These are phyloP conservation scores for Alternaria infectoria DNA, from an alignment of 2,329 filamentous ascomycete genomes.

Conservation along the genomic window DNA sequence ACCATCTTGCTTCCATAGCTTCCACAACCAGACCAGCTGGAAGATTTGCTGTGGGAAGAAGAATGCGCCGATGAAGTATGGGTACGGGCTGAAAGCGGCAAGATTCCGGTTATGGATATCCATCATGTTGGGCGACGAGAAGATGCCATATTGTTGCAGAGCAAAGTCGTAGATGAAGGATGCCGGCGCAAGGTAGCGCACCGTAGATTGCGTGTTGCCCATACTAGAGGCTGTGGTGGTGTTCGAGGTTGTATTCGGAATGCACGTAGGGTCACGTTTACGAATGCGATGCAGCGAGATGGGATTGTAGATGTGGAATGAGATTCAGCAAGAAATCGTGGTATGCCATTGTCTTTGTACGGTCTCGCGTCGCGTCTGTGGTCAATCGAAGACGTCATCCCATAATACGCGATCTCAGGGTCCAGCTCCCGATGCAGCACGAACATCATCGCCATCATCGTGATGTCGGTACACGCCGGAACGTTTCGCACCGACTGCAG, in stretches of 20 bases:
- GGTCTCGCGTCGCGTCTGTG: background rate
- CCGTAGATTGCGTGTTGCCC: slow-evolving; percentile 60
- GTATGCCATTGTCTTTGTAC: slow-evolving; percentile 1
- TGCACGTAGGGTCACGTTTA: background rate
- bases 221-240: background rate
- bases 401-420: slow-evolving; percentile 7
- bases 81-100: slow-evolving; percentile 65
- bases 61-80: slow-evolving; percentile 65
- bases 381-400: slow-evolving; percentile 13
- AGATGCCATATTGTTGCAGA: slow-evolving; percentile 65
- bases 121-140: slow-evolving; percentile 64
- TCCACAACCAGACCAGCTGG: slow-evolving; percentile 64
- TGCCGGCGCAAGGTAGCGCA: slow-evolving; percentile 60
- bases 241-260: background rate
- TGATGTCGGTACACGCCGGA: background rate
- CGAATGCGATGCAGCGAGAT: background rate
- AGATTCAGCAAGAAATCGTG: background rate
- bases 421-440: slow-evolving; percentile 9
- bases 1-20: slow-evolving; percentile 58
- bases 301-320: background rate
- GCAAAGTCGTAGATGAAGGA: slow-evolving; percentile 65
- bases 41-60: slow-evolving; percentile 68
- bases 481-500: background rate
- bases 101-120: slow-evolving; percentile 64
- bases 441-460: slow-evolving; percentile 10